Conservation (phyloP, 768 basidiomycete species). For the Trametes gibbosa region DNA sequence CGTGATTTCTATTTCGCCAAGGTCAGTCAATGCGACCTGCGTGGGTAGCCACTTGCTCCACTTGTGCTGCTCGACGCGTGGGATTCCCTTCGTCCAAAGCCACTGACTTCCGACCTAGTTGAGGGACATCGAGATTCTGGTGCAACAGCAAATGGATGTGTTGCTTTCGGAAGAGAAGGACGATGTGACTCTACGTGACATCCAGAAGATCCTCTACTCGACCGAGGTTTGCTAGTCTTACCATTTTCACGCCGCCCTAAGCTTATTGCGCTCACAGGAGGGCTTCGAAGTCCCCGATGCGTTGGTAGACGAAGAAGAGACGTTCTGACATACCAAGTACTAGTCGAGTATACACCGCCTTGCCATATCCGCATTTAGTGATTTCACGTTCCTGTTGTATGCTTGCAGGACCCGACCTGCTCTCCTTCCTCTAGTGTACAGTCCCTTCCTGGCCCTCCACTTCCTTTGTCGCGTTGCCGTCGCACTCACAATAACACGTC, state of each 20-base stretch:
- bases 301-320: slow-evolving; percentile 77
- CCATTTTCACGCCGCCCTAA: slow-evolving; percentile 3
- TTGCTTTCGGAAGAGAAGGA: slow-evolving; percentile 56
- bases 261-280: slow-evolving; percentile 49
- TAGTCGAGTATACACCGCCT: slow-evolving; percentile 10
- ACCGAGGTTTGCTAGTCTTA: slow-evolving; percentile 68
- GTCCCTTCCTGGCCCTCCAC: not conserved
- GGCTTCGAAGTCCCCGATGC: slow-evolving; percentile 89
- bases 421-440: slow-evolving; percentile 4
- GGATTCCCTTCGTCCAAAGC: not conserved
- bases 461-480: slow-evolving; percentile 8
- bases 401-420: not conserved
- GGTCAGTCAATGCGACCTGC: slow-evolving; percentile 43
- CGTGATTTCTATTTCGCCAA: slow-evolving; percentile 98
- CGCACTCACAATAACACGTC: slow-evolving; percentile 17
- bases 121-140: slow-evolving; percentile 93
- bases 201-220: slow-evolving; percentile 91
- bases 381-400: not conserved
- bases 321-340: slow-evolving; percentile 42
- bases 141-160: slow-evolving; percentile 72
- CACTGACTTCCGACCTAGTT: slow-evolving; percentile 51
- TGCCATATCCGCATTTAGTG: slow-evolving; percentile 18
- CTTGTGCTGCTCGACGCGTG: not conserved
- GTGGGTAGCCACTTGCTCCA: not conserved
- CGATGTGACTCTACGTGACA: slow-evolving; percentile 63